These are phyloP conservation scores for Crassisporium funariophilum DNA, from an alignment of 768 basidiomycete species.

Conservation along the genomic window DNA sequence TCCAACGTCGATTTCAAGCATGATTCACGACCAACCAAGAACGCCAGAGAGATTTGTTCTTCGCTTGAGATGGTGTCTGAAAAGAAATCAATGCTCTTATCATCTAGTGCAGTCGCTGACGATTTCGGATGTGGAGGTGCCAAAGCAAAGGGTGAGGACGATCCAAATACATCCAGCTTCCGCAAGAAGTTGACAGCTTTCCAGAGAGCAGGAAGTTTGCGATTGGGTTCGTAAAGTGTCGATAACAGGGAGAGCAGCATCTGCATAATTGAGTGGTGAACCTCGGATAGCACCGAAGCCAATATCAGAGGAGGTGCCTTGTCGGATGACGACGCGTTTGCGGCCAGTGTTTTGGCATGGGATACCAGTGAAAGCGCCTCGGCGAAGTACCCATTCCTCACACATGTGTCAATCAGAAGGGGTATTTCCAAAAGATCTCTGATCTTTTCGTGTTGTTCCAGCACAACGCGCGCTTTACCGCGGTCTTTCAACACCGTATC, in stretches of 20 bases:
- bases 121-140: slow-evolving; percentile 18
- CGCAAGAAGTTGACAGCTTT: slow-evolving; percentile 88
- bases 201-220: slow-evolving; percentile 87
- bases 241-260: slow-evolving; percentile 81
- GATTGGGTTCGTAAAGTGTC: slow-evolving; percentile 77
- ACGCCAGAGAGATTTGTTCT: slow-evolving; percentile 85
- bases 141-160: slow-evolving; percentile 30
- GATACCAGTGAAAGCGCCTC: slow-evolving; percentile 87
- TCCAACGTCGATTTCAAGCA: slow-evolving; percentile 63
- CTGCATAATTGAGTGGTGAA: slow-evolving; percentile 63
- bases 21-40: slow-evolving; percentile 67
- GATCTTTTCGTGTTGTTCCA: slow-evolving; percentile 93
- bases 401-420: slow-evolving; percentile 88
- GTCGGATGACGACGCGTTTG: slow-evolving; percentile 41
- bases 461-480: slow-evolving; percentile 76
- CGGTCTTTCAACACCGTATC: slow-evolving; percentile 75
- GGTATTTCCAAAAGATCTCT: slow-evolving; percentile 91
- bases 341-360: slow-evolving; percentile 61
- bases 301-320: slow-evolving; percentile 48
- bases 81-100: slow-evolving; percentile 25
- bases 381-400: slow-evolving; percentile 88
- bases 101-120: slow-evolving; percentile 16
- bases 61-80: slow-evolving; percentile 43
- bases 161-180: slow-evolving; percentile 69
- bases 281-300: slow-evolving; percentile 65